Base-by-base conservation (phyloP, 176 grass and related monocot species). In the Areca catechu region DNA sequence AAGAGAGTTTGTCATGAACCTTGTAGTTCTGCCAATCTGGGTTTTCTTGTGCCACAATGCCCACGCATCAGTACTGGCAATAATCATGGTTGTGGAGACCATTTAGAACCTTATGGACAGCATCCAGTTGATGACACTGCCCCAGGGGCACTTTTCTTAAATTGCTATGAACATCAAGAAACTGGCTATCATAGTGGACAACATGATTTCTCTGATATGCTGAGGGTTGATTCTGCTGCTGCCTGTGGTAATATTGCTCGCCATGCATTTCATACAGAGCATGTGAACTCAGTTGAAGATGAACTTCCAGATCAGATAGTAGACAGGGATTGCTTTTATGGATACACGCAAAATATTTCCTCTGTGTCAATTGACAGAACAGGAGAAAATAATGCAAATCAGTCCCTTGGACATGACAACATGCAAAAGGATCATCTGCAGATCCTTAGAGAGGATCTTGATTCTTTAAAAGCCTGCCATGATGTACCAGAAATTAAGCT, bases 1-100 rank as follows among this genome's bases (percentile, higher is more conserved):
- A 74, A 74, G 50, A 78, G 78, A 76, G 16, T 85, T 43, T 19
- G 55, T 52, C 79, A 60, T 57, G 78, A 79, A 30, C 71, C 78
- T 21, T 76, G 71, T 62, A 56, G 69, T 54, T 58, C 68, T 37
- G 64, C 16, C 0, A 74, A 79, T 58, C 82, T 81, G 72, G 82
- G 71, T 55, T 90, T 76, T 62, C 56, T 78, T 75, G 51, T 74
- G 74, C 25, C 68, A 50, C 63, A 75, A 16, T 66, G 60, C 79
- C 61, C 81, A 62, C 75, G 66, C 53, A 37, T 71, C 48, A 37
- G 55, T 22, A 58, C 23, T 79, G 75, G 56, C 5, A 59, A 54
- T 28, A 51, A 66, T 25, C 76, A 71, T 76, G 29, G 70, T 4
- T 82, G 78, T 55, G 73, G 74, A 54, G 63, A 65, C 19, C 27